Evolutionary conservation across 2,329 filamentous ascomycete species (phyloP).

Genomic region (Aspergillus caelatus): DNA sequence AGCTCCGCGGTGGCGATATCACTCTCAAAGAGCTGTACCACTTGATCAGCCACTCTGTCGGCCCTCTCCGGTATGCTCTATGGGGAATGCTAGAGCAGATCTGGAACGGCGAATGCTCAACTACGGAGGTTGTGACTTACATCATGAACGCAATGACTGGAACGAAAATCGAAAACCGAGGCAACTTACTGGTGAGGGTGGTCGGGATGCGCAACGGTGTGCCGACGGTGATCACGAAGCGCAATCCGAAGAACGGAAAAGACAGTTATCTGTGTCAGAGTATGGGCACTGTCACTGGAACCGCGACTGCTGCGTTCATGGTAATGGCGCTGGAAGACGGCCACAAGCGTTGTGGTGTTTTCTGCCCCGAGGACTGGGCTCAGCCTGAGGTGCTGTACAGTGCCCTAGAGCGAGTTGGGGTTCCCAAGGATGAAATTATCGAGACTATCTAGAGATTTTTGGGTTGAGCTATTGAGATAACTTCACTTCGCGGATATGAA

Average conservation of each 20-base stretch:
- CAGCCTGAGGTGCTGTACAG: background rate
- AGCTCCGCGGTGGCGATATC: slow-evolving; percentile 15
- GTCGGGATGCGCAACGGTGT: slow-evolving; percentile 7
- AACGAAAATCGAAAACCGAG: background rate
- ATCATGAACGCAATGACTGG: background rate
- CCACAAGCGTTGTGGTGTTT: background rate
- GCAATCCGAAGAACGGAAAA: background rate
- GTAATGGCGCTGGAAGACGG: background rate
- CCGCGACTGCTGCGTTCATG: background rate
- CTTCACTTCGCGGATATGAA: too few species aligned
- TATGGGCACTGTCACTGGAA: background rate
- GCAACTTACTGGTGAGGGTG: background rate
- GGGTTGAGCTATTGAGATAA: too few species aligned
- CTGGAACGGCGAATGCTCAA: slow-evolving; percentile 15
- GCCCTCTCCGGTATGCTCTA: slow-evolving; percentile 16
- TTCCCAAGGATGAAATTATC: background rate
- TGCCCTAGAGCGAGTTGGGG: background rate
- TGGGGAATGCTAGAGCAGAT: slow-evolving; percentile 17
- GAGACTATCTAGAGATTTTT: background rate
- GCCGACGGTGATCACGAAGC: slow-evolving; percentile 6
- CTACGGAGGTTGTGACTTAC: slow-evolving; percentile 13
- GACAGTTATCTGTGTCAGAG: background rate
- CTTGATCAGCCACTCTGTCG: slow-evolving; percentile 10
- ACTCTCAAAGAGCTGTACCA: slow-evolving; percentile 16
- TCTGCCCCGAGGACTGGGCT: background rate